Base-by-base conservation (phyloP, 2,329 filamentous ascomycete genomes). In the Cladorrhinum sp. region DNA sequence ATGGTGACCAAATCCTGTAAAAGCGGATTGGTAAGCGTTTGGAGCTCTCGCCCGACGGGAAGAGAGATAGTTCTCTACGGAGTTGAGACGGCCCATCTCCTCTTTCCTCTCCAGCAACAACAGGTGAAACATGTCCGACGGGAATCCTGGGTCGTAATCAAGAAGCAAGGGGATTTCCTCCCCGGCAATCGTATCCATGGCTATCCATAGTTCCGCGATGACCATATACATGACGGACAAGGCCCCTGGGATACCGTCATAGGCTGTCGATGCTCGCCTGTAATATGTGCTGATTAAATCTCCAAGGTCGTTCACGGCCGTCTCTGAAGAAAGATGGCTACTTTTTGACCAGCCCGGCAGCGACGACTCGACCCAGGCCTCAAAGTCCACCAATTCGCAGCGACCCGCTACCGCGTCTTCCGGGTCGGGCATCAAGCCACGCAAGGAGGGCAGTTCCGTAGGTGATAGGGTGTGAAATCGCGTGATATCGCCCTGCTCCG, bases 151-250 rank as follows among this genome's bases (percentile, higher is more conserved):
- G n/a, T 68, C 51, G 54, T 65, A 67, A 0, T 67, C 55, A 1
- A 64, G 49, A 10, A 68, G 60, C 20, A 68, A 21, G 2, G 62
- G 60, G 10, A 63, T 52, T 0, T 36, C 46, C 3, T 50, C 30
- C 1, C 66, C 61, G 2, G 66, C 62, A 23, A 68, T 49, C 14
- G 53, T 61, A 55, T 67, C 66, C 55, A 64, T n/a, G 18, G 60
- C 59, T 1, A 67, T 33, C 64, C 65, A 68, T 7, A 68, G 60
- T 9, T 65, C 62, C 60, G 64, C 61, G 39, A 66, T 60, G 10
- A 57, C 57, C 26, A 67, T 33, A 21, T 60, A 62, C 66, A 68
- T 64, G 3, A 62, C 2, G 2, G 66, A 67, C 1, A 66, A 51
- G 0, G 61, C 66, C 18, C 61, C 66, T 1, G 66, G 62, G 2